Base-by-base conservation (phyloP, 208 protist species). In the Novymonas esmeraldas region DNA sequence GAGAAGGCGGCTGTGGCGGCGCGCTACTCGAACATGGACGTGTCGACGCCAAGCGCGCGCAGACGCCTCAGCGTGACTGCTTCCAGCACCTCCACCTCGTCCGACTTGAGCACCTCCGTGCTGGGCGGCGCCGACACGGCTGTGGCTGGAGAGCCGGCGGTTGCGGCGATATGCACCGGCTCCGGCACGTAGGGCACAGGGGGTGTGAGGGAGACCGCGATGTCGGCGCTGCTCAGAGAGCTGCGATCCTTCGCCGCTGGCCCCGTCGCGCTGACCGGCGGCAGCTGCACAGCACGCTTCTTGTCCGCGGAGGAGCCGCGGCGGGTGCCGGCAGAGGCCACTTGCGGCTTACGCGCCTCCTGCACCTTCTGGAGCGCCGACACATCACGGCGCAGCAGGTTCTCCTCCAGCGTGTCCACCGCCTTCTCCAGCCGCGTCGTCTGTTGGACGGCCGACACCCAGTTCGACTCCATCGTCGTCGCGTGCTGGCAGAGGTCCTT, bases 11-110 rank as follows among this genome's bases (percentile, higher is more conserved):
- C n/a, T n/a, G n/a, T n/a, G n/a, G 42, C 42, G 41, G 41, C 7
- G 29, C 14, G 13, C 39, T 68, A 64, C 22, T 67, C 54, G 20
- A 75, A 75, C 26, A 69, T 58, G 10, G 73, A 67, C 3, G 87
- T 89, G 56, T 93, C 87, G 7, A 86, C 84, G 22, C 85, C 86
- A 16, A 95, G 64, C 1, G 58, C 70, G 28, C 79, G 76, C 56
- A 95, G 62, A 24, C 85, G 70, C 56, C 74, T 68, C 41, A 92
- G 78, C 42, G 86, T 77, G 26, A 77, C 67, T 13, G 77, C 79
- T 62, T 95, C 87, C n/a, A 93, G 76, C 59, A 86, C 46, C 9
- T 88, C 78, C 42, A 95, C 73, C 60, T 95, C 73, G 39, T 95
- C 87, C 4, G 78, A 62, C 48, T 82, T 89, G 51, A 95, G 74